Percentiles rank a stretch among this genome's conserved stretches.
Evolutionary conservation across 2,329 filamentous ascomycete species (phyloP).

Genomic region (Herpotrichia juniperi): DNA sequence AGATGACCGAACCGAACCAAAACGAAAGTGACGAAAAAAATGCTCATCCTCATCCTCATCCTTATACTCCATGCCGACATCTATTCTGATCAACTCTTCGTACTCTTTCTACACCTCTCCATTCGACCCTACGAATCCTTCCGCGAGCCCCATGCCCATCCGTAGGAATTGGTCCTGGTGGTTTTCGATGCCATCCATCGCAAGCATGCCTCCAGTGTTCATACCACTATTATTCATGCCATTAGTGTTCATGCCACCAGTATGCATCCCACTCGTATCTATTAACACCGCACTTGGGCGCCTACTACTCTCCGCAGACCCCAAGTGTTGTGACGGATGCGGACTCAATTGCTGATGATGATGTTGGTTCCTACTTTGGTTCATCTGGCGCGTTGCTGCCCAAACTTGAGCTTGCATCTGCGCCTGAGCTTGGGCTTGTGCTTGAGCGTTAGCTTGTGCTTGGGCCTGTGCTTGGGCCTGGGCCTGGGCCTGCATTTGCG

Average conservation of each 20-base stretch:
- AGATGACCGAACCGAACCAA: no score
- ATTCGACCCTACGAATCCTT: conserved; percentile 34
- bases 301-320: conserved; percentile 37
- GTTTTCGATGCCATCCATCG: conserved; percentile 41
- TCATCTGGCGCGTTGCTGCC: conserved; percentile 44
- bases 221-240: no score
- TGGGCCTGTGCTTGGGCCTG: conserved; percentile 26
- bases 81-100: not conserved
- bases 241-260: conserved; percentile 32
- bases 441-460: conserved; percentile 20
- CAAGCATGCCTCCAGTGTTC: conserved; percentile 29
- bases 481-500: conserved; percentile 21
- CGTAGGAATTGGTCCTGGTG: conserved; percentile 40
- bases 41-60: no score
- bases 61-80: no score
- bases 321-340: conserved; percentile 31
- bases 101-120: conserved; percentile 20
- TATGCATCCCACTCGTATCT: conserved; percentile 34
- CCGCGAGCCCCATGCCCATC: conserved; percentile 39
- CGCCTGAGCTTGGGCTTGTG: conserved; percentile 24
- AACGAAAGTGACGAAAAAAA: no score
- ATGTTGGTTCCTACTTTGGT: conserved; percentile 41
- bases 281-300: conserved; percentile 37
- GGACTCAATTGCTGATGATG: conserved; percentile 33
- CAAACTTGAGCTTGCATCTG: conserved; percentile 34